These are phyloP conservation scores for Achaetomium macrosporum DNA, from an alignment of 2,329 filamentous ascomycete species.

Conservation along the genomic window DNA sequence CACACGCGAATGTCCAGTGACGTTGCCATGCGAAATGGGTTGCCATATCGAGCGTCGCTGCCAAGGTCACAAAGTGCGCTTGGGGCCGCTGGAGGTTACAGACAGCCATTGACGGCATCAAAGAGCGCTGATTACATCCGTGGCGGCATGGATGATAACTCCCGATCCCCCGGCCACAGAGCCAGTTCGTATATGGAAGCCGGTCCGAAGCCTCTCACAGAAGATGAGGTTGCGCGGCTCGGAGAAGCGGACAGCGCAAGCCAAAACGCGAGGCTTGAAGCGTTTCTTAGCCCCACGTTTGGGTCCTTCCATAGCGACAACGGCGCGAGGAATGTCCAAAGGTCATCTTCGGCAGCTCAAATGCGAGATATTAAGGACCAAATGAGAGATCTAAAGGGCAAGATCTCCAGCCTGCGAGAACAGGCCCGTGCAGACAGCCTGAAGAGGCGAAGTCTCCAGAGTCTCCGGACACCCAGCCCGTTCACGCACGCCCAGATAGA, in stretches of 20 bases:
- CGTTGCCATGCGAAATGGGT: constrained; percentile 44
- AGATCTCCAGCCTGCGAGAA: constrained; percentile 73
- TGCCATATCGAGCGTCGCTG: constrained; percentile 37
- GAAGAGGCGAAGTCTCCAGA: constrained; percentile 70
- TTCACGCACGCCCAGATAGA: constrained; percentile 64
- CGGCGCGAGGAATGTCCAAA: constrained; percentile 42
- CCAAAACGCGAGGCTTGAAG: constrained; percentile 31
- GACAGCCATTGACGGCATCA: constrained; percentile 42
- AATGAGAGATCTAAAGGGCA: constrained; percentile 78
- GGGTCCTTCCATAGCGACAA: constrained; percentile 29
- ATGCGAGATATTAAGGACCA: constrained; percentile 73
- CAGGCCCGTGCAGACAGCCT: constrained; percentile 74
- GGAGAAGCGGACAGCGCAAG: constrained; percentile 18
- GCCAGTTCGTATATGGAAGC: constrained; percentile 38
- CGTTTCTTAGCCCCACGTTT: constrained; percentile 42
- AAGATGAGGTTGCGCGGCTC: constrained; percentile 40
- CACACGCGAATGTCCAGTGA: constrained; percentile 60
- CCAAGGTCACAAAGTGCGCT: constrained; percentile 61
- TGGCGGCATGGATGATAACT: constrained; percentile 29
- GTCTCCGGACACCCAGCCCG: constrained; percentile 67
- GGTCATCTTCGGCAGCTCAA: constrained; percentile 67
- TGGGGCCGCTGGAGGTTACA: constrained; percentile 53
- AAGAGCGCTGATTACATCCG: constrained; percentile 40
- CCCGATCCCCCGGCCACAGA: constrained; percentile 31
- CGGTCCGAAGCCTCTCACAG: constrained; percentile 47